Conservation (phyloP, 208 protist species). For the Wallacemonas sp. region DNA sequence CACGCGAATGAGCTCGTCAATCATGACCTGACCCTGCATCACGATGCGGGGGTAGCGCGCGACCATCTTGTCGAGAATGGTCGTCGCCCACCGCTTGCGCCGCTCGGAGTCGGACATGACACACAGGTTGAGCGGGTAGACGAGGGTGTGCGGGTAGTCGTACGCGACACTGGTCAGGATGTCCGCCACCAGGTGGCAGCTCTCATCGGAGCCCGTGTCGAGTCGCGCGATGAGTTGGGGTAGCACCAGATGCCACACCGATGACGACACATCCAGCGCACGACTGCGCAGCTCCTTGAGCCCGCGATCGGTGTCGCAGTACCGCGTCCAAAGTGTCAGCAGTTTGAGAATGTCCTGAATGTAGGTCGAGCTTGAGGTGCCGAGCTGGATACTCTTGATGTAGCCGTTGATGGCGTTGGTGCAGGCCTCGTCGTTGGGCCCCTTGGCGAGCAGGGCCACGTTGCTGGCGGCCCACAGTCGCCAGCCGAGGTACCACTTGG, state of each 20-base stretch:
- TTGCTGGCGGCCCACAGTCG: slow-evolving; percentile 82
- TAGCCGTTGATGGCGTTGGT: slow-evolving; percentile 83
- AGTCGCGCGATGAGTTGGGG: slow-evolving; percentile 99
- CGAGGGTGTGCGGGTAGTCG: slow-evolving; percentile 97
- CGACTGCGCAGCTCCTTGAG: slow-evolving; percentile 87
- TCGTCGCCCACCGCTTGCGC: slow-evolving; percentile 66
- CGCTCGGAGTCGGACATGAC: slow-evolving; percentile 81
- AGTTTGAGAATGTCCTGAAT: slow-evolving; percentile 99
- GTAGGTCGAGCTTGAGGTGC: slow-evolving; percentile 69
- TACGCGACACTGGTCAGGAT: slow-evolving; percentile 94
- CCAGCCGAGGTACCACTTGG: slow-evolving; percentile 85
- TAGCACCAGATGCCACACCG: slow-evolving; percentile 99
- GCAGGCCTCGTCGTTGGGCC: slow-evolving; percentile 50
- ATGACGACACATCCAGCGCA: slow-evolving; percentile 93
- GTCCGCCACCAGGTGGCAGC: slow-evolving; percentile 93
- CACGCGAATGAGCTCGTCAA: slow-evolving; percentile 96
- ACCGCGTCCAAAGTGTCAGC: slow-evolving; percentile 96
- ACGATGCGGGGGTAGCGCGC: slow-evolving; percentile 70
- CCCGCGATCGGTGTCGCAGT: slow-evolving; percentile 74
- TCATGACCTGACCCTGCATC: slow-evolving; percentile 94
- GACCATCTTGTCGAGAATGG: slow-evolving; percentile 75
- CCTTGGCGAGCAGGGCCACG: slow-evolving; percentile 52
- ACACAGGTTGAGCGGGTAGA: slow-evolving; percentile 99
- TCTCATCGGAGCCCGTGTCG: slow-evolving; percentile 88
- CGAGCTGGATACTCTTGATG: slow-evolving; percentile 82